Conservation (phyloP, 352 stramenopile species). For the Globisporangium paroecandrum region DNA sequence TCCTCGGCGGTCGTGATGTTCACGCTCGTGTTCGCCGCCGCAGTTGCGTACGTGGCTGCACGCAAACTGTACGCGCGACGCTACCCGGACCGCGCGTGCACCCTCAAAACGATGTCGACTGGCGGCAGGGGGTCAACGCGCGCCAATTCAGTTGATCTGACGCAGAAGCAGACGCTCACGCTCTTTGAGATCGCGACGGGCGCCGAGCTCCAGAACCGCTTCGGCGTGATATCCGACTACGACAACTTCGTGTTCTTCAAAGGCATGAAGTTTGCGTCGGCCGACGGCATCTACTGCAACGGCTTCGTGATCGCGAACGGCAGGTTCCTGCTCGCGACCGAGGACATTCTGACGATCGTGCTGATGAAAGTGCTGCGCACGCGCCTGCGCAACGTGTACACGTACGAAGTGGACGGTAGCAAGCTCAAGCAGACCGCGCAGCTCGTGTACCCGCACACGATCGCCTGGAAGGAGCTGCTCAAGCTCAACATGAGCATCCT, state of each 20-base stretch:
- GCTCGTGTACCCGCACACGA: not conserved
- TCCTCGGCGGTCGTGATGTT: not conserved
- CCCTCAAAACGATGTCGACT: not conserved
- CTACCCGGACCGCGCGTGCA: not conserved
- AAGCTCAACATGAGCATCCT: slow-evolving; percentile 16
- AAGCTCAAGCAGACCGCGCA: slow-evolving; percentile 8
- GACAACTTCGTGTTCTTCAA: not conserved
- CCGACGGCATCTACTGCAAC: not conserved
- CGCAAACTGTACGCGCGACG: not conserved
- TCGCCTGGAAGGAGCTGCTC: slow-evolving; percentile 1
- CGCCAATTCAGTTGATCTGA: not conserved
- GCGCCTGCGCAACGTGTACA: slow-evolving; percentile 7
- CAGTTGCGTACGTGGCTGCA: slow-evolving; percentile 28
- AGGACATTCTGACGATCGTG: not conserved
- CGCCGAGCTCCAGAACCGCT: not conserved
- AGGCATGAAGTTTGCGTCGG: not conserved
- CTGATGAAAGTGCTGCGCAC: not conserved
- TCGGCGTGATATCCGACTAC: not conserved
- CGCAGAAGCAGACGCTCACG: not conserved
- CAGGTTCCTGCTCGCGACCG: not conserved
- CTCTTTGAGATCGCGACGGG: not conserved
- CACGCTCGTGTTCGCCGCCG: not conserved
- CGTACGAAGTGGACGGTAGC: slow-evolving; percentile 1
- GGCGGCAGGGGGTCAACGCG: not conserved
- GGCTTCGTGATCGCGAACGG: not conserved